phyloP scores from a whole-genome alignment of 2,329 filamentous ascomycete species.

The Hymenoscyphus fructigenus region DNA sequence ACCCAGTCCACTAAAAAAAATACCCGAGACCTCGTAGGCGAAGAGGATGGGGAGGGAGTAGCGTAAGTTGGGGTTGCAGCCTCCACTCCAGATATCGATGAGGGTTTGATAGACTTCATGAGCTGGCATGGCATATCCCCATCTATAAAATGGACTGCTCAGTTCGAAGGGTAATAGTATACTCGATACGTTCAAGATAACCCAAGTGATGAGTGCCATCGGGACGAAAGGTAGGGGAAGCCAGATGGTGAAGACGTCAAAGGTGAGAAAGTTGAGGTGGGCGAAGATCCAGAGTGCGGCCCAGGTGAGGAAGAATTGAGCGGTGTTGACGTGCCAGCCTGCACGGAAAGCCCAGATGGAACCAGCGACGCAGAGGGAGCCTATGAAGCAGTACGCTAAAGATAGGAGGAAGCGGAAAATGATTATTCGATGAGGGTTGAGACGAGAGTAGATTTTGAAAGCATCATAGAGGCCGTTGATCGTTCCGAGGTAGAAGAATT shows the following conservation, averaged over 20 bases:
- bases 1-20: constrained; percentile 31
- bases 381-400: constrained; percentile 38
- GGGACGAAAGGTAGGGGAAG: constrained; percentile 41
- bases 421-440: constrained; percentile 32
- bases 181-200: constrained; percentile 63
- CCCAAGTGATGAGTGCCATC: constrained; percentile 54
- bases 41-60: constrained; percentile 45
- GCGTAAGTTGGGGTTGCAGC: constrained; percentile 41
- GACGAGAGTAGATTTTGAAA: constrained; percentile 27
- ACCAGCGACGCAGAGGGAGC: constrained; percentile 41
- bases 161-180: constrained; percentile 60
- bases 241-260: constrained; percentile 41
- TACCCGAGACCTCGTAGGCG: constrained; percentile 36
- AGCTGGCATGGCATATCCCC: constrained; percentile 64
- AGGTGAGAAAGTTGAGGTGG: constrained; percentile 43
- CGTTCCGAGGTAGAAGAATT: constrained; percentile 34
- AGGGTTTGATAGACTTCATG: constrained; percentile 52
- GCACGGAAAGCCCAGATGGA: constrained; percentile 47
- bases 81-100: constrained; percentile 44
- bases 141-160: constrained; percentile 57
- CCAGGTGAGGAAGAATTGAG: constrained; percentile 62
- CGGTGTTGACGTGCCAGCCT: constrained; percentile 44
- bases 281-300: constrained; percentile 60
- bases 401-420: constrained; percentile 33
- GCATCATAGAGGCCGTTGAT: constrained; percentile 34